Evolutionary conservation across 169 alveolate species (phyloP).

Genomic region (Perkinsus chesapeaki): DNA sequence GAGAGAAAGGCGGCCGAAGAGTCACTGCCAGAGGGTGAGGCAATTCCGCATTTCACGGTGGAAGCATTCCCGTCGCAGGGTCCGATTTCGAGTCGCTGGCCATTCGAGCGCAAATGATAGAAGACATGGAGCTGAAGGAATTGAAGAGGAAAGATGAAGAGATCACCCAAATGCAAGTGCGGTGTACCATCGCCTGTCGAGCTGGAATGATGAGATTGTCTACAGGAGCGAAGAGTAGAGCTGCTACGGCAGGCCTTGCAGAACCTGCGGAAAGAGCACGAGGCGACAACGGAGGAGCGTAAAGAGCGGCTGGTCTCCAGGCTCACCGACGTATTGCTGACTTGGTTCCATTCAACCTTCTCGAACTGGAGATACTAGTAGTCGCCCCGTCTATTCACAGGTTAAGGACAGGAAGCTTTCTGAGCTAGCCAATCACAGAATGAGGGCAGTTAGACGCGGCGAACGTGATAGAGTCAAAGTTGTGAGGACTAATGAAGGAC

Average conservation of each 20-base stretch:
- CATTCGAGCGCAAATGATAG: neutral
- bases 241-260: neutral
- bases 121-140: neutral
- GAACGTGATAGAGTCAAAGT: neutral
- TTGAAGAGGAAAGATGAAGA: neutral
- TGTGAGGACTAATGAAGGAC: neutral
- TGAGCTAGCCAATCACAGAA: neutral
- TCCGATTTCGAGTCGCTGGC: neutral
- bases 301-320: neutral
- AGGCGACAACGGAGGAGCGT: neutral
- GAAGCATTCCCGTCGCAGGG: neutral
- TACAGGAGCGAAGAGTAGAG: neutral
- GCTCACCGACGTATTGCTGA: neutral
- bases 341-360: too few species aligned
- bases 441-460: neutral
- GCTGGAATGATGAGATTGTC: neutral
- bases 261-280: neutral
- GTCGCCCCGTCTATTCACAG: neutral
- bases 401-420: neutral
- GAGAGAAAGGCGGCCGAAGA: neutral
- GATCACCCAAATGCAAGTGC: neutral
- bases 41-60: neutral
- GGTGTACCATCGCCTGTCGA: neutral
- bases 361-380: too few species aligned
- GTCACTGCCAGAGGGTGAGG: neutral